Base-by-base conservation (phyloP, 2,329 filamentous ascomycete genomes). In the Colletotrichum tabaci region DNA sequence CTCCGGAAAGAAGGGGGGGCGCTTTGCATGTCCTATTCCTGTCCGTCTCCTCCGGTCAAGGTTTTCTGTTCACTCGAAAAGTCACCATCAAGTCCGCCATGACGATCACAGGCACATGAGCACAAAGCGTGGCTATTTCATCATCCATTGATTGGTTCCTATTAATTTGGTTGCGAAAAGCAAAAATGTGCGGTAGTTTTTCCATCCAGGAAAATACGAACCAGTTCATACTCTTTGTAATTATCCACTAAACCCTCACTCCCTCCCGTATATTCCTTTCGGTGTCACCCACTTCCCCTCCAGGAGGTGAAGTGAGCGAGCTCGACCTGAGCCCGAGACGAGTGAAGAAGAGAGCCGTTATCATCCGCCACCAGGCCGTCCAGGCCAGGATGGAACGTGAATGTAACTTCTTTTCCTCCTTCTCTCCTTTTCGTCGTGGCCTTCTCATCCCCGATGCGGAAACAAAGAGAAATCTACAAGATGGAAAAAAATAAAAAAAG, bases 141-240 rank as follows among this genome's bases (percentile, higher is more conserved):
- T 71, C 64, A 76, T 75, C 73, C 61, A 66, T 74, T 76, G 74
- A 75, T 75, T 67, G 61, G 72, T 68, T 72, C 67, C 62, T 71
- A 74, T 80, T 80, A 77, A 73, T 74, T 30, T 71, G 66, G 69
- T 56, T 65, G 69, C 53, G 69, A 61, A 70, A 65, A 38, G 38
- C n/a, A 61, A 70, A 65, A 46, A 38, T n/a, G 16, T 30, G 30
- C 23, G 12, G 15, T 82, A 9, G 79, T 47, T 75, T 74, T 77
- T 76, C 77, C 81, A 83, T 80, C 79, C 80, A 82, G 79, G 80
- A 82, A 30, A 81, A 86, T 86, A 86, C 84, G 83, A 87, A 79
- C 86, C 86, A 87, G 85, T 55, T 84, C 84, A 85, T 85, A 83
- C 68, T 67, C 58, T 50, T 30, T 71, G 64, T 60, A 63, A 71